Percentiles rank a stretch among this genome's conserved stretches.
phyloP scores from a whole-genome alignment of 176 grass and related monocot species.

The Aegilops longissima region DNA sequence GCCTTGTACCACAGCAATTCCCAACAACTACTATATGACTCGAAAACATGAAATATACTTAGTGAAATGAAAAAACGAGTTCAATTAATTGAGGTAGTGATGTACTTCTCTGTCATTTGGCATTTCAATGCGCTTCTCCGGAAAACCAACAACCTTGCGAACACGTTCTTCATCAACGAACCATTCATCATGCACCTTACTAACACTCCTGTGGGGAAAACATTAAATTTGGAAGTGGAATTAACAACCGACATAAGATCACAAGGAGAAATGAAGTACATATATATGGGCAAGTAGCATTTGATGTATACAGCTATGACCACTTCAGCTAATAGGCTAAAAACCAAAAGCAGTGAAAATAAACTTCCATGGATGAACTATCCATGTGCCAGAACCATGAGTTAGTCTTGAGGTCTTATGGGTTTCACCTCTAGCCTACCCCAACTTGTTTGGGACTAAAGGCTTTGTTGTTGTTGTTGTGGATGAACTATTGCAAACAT shows the following conservation, averaged over 20 bases:
- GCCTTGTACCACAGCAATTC: not conserved
- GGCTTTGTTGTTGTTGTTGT: too few species aligned
- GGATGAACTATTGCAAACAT: constrained; percentile 9
- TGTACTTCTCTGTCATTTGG: constrained; percentile 84
- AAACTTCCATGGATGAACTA: constrained; percentile 13
- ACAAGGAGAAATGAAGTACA: constrained; percentile 19
- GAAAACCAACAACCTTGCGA: constrained; percentile 86
- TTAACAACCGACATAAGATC: constrained; percentile 20
- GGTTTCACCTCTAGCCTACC: too few species aligned
- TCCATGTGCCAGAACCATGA: not conserved
- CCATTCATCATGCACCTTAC: constrained; percentile 99
- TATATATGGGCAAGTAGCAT: not conserved
- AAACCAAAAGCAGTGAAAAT: constrained; percentile 8
- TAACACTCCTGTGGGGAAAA: constrained; percentile 75
- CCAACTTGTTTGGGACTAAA: too few species aligned
- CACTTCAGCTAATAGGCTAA: not conserved
- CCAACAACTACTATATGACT: constrained; percentile 1
- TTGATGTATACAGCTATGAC: not conserved
- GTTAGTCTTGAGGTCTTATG: too few species aligned
- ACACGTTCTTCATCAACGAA: constrained; percentile 96
- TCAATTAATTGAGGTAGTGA: constrained; percentile 25
- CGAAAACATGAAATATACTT: not conserved
- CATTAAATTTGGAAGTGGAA: constrained; percentile 24
- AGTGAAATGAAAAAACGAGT: constrained; percentile 30
- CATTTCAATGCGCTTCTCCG: constrained; percentile 58